Conservation (phyloP, 768 basidiomycete species). For the Russula sp. region DNA sequence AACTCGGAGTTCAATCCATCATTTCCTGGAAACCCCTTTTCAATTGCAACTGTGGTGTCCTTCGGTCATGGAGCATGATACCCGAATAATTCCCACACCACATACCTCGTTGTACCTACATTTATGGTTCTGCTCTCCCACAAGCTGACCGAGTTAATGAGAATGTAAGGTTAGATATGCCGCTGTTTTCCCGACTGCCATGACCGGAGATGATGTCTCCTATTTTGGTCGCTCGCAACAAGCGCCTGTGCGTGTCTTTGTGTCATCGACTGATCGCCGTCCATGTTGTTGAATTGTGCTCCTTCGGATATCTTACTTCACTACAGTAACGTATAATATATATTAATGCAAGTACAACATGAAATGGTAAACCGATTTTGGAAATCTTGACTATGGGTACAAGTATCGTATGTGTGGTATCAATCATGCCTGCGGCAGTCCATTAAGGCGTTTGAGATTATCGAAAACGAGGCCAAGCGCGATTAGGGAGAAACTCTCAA, state of each 20-base stretch:
- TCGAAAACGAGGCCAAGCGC: slow-evolving; percentile 42
- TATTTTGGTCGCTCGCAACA: not conserved
- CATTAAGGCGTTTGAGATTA: slow-evolving; percentile 6
- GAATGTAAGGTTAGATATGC: too few relatives aligned
- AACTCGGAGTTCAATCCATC: too few relatives aligned
- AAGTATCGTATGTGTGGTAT: not conserved
- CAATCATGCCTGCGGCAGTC: not conserved
- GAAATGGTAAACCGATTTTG: not conserved
- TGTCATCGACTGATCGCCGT: not conserved
- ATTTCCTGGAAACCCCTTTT: too few relatives aligned
- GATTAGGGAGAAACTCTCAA: slow-evolving; percentile 65
- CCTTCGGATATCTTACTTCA: not conserved
- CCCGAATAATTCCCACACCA: too few relatives aligned
- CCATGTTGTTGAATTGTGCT: not conserved
- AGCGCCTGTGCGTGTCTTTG: not conserved
- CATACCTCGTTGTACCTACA: too few relatives aligned
- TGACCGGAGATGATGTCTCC: not conserved
- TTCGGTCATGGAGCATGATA: too few relatives aligned
- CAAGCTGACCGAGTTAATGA: too few relatives aligned
- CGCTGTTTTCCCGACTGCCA: too few relatives aligned
- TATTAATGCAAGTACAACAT: not conserved
- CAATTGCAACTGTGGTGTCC: too few relatives aligned
- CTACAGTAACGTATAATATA: not conserved
- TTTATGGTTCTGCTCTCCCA: too few relatives aligned
- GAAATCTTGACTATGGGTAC: not conserved